Conservation (phyloP, 352 stramenopile species). For the Pythium phragmitis region DNA sequence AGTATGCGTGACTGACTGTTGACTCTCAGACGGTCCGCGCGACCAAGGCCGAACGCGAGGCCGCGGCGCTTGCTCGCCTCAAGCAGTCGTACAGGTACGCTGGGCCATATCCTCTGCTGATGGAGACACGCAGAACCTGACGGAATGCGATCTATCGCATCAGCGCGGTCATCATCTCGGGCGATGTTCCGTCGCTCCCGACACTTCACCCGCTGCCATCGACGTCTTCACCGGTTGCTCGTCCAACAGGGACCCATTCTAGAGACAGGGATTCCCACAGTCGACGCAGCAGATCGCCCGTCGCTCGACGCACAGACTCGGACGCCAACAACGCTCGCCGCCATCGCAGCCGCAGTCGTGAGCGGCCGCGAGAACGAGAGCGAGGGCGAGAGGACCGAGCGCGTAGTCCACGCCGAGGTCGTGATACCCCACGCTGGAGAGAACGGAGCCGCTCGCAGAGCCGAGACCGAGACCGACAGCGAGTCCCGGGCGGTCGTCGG, state of each 20-base stretch:
- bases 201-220: conserved; percentile 8
- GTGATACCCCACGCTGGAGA: conserved; percentile 6
- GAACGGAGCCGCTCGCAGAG: conserved; percentile 21
- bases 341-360: conserved; percentile 24
- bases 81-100: conserved; percentile 78
- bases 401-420: conserved; percentile 12
- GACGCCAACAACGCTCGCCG: conserved; percentile 18
- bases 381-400: too few species aligned
- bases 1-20: background rate
- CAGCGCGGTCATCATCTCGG: conserved; percentile 23
- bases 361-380: conserved; percentile 18
- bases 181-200: conserved; percentile 1
- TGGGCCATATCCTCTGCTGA: background rate
- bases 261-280: background rate
- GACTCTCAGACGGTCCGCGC: conserved; percentile 50
- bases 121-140: background rate
- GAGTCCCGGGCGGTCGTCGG: conserved; percentile 1
- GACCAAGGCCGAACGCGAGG: conserved; percentile 75
- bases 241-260: background rate
- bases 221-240: background rate
- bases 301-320: conserved; percentile 21
- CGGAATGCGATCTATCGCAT: background rate
- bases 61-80: conserved; percentile 72
- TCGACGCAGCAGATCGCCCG: conserved; percentile 11
- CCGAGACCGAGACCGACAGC: conserved; percentile 17